phyloP scores from a whole-genome alignment of 805 yeast genomes.

The Barnettozyma sucrosica region DNA sequence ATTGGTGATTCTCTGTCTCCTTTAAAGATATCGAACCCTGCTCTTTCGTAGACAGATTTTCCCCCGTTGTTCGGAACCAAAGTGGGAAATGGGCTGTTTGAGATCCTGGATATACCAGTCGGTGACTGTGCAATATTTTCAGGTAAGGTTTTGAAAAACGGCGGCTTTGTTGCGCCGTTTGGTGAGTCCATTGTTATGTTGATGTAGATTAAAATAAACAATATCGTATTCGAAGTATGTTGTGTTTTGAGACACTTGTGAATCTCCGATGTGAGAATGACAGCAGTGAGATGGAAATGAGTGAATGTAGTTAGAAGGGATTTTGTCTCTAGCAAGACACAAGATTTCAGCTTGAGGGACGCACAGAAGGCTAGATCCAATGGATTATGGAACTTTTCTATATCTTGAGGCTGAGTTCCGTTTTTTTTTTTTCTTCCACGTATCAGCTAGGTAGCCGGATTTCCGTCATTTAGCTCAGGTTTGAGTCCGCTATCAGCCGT shows the following conservation, averaged over 20 bases:
- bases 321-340: not conserved
- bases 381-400: too few relatives aligned
- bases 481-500: not conserved
- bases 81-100: constrained; percentile 58
- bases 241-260: not conserved
- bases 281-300: not conserved
- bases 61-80: constrained; percentile 55
- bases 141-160: constrained; percentile 25
- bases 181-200: not conserved
- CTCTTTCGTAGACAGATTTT: constrained; percentile 71
- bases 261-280: not conserved
- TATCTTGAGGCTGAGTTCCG: not conserved
- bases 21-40: constrained; percentile 65
- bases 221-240: not conserved
- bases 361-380: too few relatives aligned
- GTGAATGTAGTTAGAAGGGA: not conserved
- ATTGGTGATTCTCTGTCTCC: constrained; percentile 12
- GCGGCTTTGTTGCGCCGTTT: constrained; percentile 13
- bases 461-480: too few relatives aligned
- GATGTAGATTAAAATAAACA: not conserved
- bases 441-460: too few relatives aligned
- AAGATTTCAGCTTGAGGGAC: not conserved
- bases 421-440: not conserved
- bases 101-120: constrained; percentile 25
- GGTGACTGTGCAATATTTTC: constrained; percentile 22